Evolutionary conservation across 1,139 yeast genomes (phyloP).

Genomic region (Diutina sp.): DNA sequence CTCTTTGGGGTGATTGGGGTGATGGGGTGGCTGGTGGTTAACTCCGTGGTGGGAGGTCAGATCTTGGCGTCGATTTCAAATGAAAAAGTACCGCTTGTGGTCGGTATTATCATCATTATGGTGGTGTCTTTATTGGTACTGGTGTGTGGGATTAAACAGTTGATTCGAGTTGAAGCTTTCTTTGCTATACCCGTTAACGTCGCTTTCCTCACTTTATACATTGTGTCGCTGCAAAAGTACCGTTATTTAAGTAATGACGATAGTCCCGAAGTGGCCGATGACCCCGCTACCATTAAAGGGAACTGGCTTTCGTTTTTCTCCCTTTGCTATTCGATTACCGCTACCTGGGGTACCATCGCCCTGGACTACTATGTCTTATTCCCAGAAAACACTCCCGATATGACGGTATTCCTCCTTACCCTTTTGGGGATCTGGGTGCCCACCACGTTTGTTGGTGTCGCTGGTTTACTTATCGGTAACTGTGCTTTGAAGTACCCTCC

Average conservation of each 20-base stretch:
- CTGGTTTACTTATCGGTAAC: conserved; percentile 62
- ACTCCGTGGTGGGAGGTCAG: conserved; percentile 79
- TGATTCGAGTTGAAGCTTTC: conserved; percentile 54
- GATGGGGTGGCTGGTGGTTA: conserved; percentile 81
- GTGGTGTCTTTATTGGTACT: conserved; percentile 53
- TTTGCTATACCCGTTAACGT: conserved; percentile 61
- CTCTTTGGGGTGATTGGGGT: conserved; percentile 60
- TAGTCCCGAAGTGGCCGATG: conserved; percentile 18
- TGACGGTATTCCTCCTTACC: conserved; percentile 46
- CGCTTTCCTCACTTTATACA: conserved; percentile 57
- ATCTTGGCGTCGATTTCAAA: conserved; percentile 53
- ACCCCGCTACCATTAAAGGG: conserved; percentile 34
- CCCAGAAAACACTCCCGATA: conserved; percentile 59
- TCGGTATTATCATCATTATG: conserved; percentile 64
- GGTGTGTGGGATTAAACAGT: conserved; percentile 62
- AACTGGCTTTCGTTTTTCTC: conserved; percentile 67
- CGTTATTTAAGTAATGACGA: conserved; percentile 22
- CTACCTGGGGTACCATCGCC: conserved; percentile 86
- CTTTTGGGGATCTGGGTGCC: conserved; percentile 61
- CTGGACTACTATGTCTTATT: conserved; percentile 76
- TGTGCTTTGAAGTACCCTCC: conserved; percentile 42
- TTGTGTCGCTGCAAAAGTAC: conserved; percentile 48
- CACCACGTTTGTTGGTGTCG: conserved; percentile 63
- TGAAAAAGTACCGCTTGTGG: conserved; percentile 51
- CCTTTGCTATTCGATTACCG: conserved; percentile 64